A percentile compares a stretch with the other conserved stretches of the same genome.
Conservation (phyloP, 257 asterid species). For the Echium plantagineum region DNA sequence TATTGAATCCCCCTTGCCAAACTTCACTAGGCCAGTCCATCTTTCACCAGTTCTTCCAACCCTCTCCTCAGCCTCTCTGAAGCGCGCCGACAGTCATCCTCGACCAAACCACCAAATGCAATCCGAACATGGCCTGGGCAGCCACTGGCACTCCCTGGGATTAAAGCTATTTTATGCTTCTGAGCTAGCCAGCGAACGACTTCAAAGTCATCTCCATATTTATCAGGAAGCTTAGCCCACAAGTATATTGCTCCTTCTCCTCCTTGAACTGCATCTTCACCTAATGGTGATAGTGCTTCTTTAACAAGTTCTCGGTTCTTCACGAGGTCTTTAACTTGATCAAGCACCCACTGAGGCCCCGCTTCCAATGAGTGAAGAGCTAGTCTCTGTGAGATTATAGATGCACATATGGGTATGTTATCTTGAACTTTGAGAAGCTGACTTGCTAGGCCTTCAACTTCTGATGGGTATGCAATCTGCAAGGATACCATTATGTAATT, state of each 20-base stretch:
- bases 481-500: slow-evolving; percentile 1
- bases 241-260: slow-evolving; percentile 95
- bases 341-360: slow-evolving; percentile 85
- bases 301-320: slow-evolving; percentile 50
- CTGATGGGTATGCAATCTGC: slow-evolving; percentile 91
- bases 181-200: slow-evolving; percentile 76
- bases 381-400: slow-evolving; percentile 65
- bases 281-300: slow-evolving; percentile 75
- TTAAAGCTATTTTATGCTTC: slow-evolving; percentile 54
- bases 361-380: slow-evolving; percentile 69
- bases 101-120: slow-evolving; percentile 69
- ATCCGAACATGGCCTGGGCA: slow-evolving; percentile 67
- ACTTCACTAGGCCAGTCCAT: slow-evolving; percentile 59
- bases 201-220: slow-evolving; percentile 41
- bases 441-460: slow-evolving; percentile 59
- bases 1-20: neutral
- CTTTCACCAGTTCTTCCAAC: slow-evolving; percentile 51
- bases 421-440: slow-evolving; percentile 92
- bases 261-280: slow-evolving; percentile 65
- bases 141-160: slow-evolving; percentile 76
- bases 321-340: slow-evolving; percentile 55
- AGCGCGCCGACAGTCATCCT: slow-evolving; percentile 51
- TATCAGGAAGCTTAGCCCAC: slow-evolving; percentile 87
- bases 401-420: slow-evolving; percentile 93
- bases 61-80: slow-evolving; percentile 73